Conservation (phyloP, 1,284 basidiomycete species). For the Marasmius fiardii region DNA sequence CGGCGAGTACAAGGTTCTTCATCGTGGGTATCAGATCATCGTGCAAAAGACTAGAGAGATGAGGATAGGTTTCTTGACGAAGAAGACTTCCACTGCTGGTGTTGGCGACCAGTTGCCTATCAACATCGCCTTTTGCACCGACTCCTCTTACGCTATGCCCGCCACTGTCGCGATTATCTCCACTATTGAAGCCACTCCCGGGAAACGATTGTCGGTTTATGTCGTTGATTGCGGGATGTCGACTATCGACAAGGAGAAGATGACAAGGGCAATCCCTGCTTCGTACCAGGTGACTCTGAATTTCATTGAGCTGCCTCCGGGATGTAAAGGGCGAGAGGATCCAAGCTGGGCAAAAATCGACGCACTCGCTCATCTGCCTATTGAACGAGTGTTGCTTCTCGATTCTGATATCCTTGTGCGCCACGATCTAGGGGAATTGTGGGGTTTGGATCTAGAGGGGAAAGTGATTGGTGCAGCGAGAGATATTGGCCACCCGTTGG, state of each 20-base stretch:
- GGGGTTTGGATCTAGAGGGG: constrained; percentile 41
- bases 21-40: constrained; percentile 46
- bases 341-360: constrained; percentile 50
- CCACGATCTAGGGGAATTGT: constrained; percentile 36
- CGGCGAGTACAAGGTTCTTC: constrained; percentile 42
- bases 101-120: constrained; percentile 28
- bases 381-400: constrained; percentile 49
- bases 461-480: constrained; percentile 38
- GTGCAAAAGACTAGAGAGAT: constrained; percentile 47
- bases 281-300: constrained; percentile 30
- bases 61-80: constrained; percentile 49
- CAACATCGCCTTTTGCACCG: constrained; percentile 41
- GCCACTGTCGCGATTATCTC: constrained; percentile 47
- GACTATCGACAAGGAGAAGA: constrained; percentile 29
- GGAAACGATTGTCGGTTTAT: constrained; percentile 44
- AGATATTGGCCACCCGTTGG: constrained; percentile 51
- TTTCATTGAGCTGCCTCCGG: constrained; percentile 36
- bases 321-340: constrained; percentile 28
- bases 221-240: constrained; percentile 45
- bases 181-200: constrained; percentile 30
- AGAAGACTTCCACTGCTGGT: neutral
- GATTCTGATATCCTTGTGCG: constrained; percentile 52
- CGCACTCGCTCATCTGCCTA: constrained; percentile 40
- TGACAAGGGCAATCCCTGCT: constrained; percentile 28
- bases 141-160: constrained; percentile 44